Conservation (phyloP, 2,329 filamentous ascomycete genomes). For the Exserohilum turcica region DNA sequence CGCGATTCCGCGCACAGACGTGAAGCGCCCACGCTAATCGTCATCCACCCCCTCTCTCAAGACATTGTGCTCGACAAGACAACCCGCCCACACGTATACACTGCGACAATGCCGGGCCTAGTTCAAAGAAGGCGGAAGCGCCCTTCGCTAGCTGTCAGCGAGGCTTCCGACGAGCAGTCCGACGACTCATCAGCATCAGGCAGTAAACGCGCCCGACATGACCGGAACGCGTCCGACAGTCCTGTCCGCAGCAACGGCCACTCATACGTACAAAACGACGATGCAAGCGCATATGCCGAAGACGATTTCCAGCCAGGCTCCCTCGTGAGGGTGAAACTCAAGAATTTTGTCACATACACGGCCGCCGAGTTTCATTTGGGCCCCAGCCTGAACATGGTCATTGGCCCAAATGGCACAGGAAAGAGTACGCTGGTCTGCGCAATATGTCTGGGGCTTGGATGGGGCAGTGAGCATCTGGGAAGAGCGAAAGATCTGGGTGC, state of each 20-base stretch:
- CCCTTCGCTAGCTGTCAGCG: slow-evolving; percentile 21
- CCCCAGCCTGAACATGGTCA: slow-evolving; percentile 95
- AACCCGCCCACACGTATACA: not conserved
- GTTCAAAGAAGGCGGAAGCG: slow-evolving; percentile 33
- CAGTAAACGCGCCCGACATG: slow-evolving; percentile 42
- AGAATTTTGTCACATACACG: slow-evolving; percentile 94
- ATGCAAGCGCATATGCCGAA: slow-evolving; percentile 11
- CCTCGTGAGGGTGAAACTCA: slow-evolving; percentile 83
- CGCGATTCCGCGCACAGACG: slow-evolving; percentile 5
- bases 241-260: slow-evolving; percentile 3
- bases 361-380: slow-evolving; percentile 89
- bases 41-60: slow-evolving; percentile 1
- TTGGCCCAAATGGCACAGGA: slow-evolving; percentile 97
- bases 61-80: not conserved
- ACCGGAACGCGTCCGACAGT: slow-evolving; percentile 36
- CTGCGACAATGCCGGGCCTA: slow-evolving; percentile 35
- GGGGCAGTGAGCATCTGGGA: slow-evolving; percentile 72
- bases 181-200: slow-evolving; percentile 29
- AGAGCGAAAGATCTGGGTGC: slow-evolving; percentile 83
- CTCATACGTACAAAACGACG: slow-evolving; percentile 8
- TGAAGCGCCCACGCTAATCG: slow-evolving; percentile 3
- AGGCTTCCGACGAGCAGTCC: slow-evolving; percentile 28
- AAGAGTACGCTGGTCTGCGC: slow-evolving; percentile 98
- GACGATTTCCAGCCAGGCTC: slow-evolving; percentile 68
- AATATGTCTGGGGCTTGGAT: slow-evolving; percentile 91